These are phyloP conservation scores for Nannizziopsis arthrosporioides DNA, from an alignment of 2,329 filamentous ascomycete species.

Conservation along the genomic window DNA sequence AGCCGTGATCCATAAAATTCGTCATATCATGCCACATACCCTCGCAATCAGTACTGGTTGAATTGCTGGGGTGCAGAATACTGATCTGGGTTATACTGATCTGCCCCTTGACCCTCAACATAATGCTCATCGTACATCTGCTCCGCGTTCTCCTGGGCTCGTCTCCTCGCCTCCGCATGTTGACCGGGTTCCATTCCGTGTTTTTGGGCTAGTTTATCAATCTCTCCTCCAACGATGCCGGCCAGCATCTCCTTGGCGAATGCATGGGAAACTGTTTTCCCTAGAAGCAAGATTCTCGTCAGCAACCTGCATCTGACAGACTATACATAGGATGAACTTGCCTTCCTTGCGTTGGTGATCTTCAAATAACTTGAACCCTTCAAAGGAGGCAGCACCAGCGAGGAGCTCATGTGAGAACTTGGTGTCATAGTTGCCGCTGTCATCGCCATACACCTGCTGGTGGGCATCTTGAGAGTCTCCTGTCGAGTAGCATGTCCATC, in stretches of 20 bases:
- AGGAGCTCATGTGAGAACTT: conserved; percentile 62
- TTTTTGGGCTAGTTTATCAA: conserved; percentile 62
- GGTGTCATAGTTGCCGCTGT: conserved; percentile 43
- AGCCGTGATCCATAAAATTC: conserved; percentile 1
- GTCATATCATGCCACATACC: too few relatives aligned
- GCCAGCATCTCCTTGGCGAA: conserved; percentile 68
- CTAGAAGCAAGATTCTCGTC: conserved; percentile 27
- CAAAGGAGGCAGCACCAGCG: conserved; percentile 64
- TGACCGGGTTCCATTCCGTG: conserved; percentile 52
- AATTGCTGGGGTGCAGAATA: conserved; percentile 1
- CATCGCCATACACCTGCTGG: conserved; percentile 40
- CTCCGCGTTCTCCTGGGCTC: conserved; percentile 46
- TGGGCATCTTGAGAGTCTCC: conserved; percentile 27
- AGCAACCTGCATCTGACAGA: not conserved
- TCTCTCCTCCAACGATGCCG: conserved; percentile 62
- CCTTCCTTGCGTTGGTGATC: conserved; percentile 58
- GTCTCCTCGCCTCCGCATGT: conserved; percentile 47
- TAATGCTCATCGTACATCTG: conserved; percentile 11
- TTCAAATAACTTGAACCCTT: conserved; percentile 69
- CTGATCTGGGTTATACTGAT: conserved; percentile 6
- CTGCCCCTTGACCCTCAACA: conserved; percentile 4
- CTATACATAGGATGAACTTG: conserved; percentile 24
- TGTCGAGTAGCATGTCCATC: not conserved
- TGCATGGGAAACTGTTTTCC: conserved; percentile 56
- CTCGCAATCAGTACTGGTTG: too few relatives aligned